Evolutionary conservation across 78 protist genomes (phyloP).

Genomic region (Chrysochromulina parva): DNA sequence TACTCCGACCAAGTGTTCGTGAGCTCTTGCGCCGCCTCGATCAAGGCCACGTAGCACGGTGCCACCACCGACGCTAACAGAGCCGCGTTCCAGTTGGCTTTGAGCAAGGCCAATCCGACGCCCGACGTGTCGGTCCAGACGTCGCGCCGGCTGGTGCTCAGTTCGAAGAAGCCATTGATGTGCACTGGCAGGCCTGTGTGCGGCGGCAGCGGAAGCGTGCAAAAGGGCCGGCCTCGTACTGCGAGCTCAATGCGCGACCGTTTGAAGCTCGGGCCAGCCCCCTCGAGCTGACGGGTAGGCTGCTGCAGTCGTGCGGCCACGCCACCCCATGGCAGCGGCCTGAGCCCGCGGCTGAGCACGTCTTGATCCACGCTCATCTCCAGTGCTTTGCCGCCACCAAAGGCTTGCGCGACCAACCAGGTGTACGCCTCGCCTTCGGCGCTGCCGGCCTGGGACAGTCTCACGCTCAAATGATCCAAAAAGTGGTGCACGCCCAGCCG

Average conservation of each 20-base stretch:
- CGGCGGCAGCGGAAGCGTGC: conserved; percentile 6
- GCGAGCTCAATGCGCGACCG: background rate
- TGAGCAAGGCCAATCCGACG: background rate
- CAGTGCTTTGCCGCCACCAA: too few relatives aligned
- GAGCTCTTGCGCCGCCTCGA: background rate
- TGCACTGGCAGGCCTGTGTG: conserved; percentile 25
- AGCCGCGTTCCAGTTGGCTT: background rate
- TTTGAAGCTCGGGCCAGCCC: too few relatives aligned
- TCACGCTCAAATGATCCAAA: too few relatives aligned
- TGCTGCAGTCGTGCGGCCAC: background rate
- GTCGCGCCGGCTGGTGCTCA: conserved; percentile 3
- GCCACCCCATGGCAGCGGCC: background rate
- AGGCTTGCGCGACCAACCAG: too few relatives aligned
- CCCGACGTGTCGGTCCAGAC: background rate
- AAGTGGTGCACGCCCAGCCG: too few relatives aligned
- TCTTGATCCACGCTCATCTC: too few relatives aligned
- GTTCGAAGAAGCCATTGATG: background rate
- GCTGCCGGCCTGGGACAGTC: too few relatives aligned
- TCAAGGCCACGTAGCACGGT: background rate
- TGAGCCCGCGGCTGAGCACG: too few relatives aligned
- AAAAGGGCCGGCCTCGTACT: background rate
- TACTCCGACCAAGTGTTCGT: too few relatives aligned
- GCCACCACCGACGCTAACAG: background rate
- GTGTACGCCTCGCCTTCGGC: too few relatives aligned
- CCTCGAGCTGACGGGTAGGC: too few relatives aligned